Percentiles rank a stretch among this genome's conserved stretches.
These are phyloP conservation scores for Coemansia reversa DNA, from an alignment of 192 early-diverging fungal genomes.

Conservation along the genomic window DNA sequence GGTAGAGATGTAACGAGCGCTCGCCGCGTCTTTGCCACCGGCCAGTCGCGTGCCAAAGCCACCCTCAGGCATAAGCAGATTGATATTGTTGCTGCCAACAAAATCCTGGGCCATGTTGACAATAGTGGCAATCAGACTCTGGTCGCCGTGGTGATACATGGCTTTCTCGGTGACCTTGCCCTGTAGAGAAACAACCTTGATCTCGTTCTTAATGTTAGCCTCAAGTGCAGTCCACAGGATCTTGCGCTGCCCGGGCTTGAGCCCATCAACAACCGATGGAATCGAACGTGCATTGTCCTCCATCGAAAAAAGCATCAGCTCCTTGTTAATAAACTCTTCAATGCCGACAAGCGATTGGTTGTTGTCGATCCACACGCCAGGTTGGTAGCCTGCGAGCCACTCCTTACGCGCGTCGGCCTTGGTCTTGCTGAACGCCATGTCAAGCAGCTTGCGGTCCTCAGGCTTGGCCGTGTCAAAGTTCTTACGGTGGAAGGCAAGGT, in stretches of 20 bases:
- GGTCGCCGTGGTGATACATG: conserved; percentile 95
- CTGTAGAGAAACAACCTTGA: conserved; percentile 86
- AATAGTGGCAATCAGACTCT: conserved; percentile 77
- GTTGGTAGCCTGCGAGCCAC: conserved; percentile 79
- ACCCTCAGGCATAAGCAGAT: conserved; percentile 78
- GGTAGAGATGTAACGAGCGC: conserved; percentile 95
- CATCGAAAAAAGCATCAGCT: conserved; percentile 92
- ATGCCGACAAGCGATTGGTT: conserved; percentile 72
- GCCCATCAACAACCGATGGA: conserved; percentile 88
- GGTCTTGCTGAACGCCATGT: conserved; percentile 97
- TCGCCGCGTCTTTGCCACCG: conserved; percentile 94
- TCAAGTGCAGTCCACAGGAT: conserved; percentile 86
- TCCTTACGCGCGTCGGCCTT: conserved; percentile 94
- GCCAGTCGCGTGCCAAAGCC: conserved; percentile 89
- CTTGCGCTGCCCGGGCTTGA: conserved; percentile 97
- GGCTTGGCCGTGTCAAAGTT: conserved; percentile 59
- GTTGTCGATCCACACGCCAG: conserved; percentile 90
- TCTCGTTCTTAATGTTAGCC: conserved; percentile 74
- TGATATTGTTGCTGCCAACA: conserved; percentile 94
- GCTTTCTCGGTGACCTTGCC: conserved; percentile 88
- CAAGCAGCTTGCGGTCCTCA: conserved; percentile 76
- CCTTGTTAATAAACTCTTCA: conserved; percentile 90
- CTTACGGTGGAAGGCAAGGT: conserved; percentile 78
- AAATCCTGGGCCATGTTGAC: conserved; percentile 93
- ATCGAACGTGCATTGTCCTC: conserved; percentile 95